phyloP scores from a whole-genome alignment of 148 eudicot species.

The Vaccinium corymbosum region DNA sequence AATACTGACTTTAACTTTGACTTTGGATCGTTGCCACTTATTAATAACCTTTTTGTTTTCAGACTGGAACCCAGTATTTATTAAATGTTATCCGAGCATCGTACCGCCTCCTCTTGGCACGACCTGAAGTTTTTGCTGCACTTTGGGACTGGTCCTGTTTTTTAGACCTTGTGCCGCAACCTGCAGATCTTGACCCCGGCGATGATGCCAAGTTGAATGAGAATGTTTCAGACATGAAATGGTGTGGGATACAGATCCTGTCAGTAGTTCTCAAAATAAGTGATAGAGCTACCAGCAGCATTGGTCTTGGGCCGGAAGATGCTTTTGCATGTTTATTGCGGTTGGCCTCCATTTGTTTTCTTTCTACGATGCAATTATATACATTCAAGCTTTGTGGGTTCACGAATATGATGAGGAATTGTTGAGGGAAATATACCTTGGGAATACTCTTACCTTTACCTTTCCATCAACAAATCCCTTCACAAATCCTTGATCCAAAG shows the following conservation, averaged over 20 bases:
- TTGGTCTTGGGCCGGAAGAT: slow-evolving; percentile 49
- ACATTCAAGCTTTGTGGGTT: neutral
- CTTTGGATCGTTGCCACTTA: neutral
- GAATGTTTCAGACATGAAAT: slow-evolving; percentile 51
- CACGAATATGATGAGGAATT: neutral
- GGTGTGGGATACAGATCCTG: slow-evolving; percentile 71
- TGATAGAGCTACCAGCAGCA: slow-evolving; percentile 41
- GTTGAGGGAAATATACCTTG: neutral
- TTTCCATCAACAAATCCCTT: neutral
- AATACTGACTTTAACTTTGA: too few relatives aligned
- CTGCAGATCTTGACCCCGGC: slow-evolving; percentile 27
- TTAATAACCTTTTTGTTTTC: slow-evolving; percentile 13
- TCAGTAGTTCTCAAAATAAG: slow-evolving; percentile 55
- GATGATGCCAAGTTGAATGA: slow-evolving; percentile 27
- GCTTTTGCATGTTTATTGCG: slow-evolving; percentile 59
- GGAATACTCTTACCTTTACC: neutral
- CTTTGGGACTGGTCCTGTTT: slow-evolving; percentile 89
- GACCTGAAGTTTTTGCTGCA: slow-evolving; percentile 52
- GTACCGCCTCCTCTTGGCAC: slow-evolving; percentile 62
- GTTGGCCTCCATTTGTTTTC: slow-evolving; percentile 35
- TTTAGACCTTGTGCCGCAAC: slow-evolving; percentile 51
- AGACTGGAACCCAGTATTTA: slow-evolving; percentile 39
- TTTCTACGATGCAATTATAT: neutral
- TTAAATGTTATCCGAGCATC: slow-evolving; percentile 56
- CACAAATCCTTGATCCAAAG: neutral